Conservation (phyloP, 441 rosid genomes). For the Brassica hybrid region DNA sequence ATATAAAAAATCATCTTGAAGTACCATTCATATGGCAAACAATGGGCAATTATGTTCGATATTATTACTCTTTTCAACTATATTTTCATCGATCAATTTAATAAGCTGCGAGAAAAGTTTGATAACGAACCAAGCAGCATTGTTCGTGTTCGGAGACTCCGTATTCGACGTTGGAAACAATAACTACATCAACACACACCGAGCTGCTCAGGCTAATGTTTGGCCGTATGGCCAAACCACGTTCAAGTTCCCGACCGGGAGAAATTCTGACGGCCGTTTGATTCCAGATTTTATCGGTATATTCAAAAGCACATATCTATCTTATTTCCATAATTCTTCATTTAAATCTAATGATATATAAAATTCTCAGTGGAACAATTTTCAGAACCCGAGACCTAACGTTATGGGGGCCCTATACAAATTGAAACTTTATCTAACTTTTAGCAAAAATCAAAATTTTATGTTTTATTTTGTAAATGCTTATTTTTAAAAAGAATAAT, state of each 20-base stretch:
- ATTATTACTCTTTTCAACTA: not conserved
- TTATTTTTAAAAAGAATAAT: too few species aligned
- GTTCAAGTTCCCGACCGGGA: slow-evolving; percentile 67
- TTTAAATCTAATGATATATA: not conserved
- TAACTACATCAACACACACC: slow-evolving; percentile 60
- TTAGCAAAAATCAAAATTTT: too few species aligned
- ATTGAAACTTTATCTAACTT: too few species aligned
- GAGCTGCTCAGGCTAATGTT: slow-evolving; percentile 58
- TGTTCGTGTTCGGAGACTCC: slow-evolving; percentile 68
- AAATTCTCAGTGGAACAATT: not conserved
- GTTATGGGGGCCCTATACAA: too few species aligned
- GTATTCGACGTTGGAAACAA: slow-evolving; percentile 66
- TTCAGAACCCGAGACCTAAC: too few species aligned
- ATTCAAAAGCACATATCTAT: not conserved
- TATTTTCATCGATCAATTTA: not conserved
- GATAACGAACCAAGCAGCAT: slow-evolving; percentile 28
- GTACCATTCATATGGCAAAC: slow-evolving; percentile 5
- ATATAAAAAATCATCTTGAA: not conserved
- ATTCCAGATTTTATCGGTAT: slow-evolving; percentile 63
- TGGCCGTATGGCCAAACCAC: slow-evolving; percentile 72
- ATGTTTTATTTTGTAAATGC: too few species aligned
- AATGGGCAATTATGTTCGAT: too few species aligned
- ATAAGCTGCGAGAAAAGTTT: not conserved
- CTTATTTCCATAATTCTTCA: not conserved
- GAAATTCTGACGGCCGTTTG: slow-evolving; percentile 73